Conservation (phyloP, 352 stramenopile genomes). For the Phytophthora rubi region DNA sequence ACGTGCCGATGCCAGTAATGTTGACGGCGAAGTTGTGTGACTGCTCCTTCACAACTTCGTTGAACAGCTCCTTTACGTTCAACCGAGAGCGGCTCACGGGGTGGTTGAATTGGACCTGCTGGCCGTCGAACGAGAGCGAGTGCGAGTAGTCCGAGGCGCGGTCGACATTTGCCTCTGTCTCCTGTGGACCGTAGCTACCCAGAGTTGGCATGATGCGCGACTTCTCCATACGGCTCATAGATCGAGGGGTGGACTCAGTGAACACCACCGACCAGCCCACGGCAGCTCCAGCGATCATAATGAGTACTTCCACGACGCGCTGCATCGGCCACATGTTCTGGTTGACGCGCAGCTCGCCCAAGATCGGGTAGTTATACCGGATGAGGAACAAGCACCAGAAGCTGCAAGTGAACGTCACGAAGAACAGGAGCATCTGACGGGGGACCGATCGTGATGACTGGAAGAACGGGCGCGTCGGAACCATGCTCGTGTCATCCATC, state of each 20-base stretch:
- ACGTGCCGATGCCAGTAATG: slow-evolving; percentile 81
- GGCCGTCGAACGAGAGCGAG: slow-evolving; percentile 79
- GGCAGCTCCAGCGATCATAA: slow-evolving; percentile 70
- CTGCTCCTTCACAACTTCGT: slow-evolving; percentile 84
- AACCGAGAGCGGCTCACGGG: slow-evolving; percentile 69
- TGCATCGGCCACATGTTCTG: slow-evolving; percentile 88
- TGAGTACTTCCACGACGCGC: slow-evolving; percentile 74
- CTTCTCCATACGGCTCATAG: slow-evolving; percentile 83
- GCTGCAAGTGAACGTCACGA: slow-evolving; percentile 79
- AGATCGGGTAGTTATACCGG: slow-evolving; percentile 71
- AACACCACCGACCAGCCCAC: slow-evolving; percentile 70
- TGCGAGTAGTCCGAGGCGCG: slow-evolving; percentile 70
- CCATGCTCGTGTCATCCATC: slow-evolving; percentile 83
- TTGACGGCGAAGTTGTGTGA: slow-evolving; percentile 86
- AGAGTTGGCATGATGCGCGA: slow-evolving; percentile 61
- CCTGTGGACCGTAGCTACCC: slow-evolving; percentile 30
- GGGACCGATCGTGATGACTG: slow-evolving; percentile 69
- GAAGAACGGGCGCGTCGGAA: slow-evolving; percentile 80
- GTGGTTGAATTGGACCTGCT: slow-evolving; percentile 82
- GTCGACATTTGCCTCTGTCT: slow-evolving; percentile 47
- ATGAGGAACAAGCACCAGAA: slow-evolving; percentile 79
- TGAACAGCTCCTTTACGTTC: slow-evolving; percentile 82
- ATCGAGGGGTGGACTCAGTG: slow-evolving; percentile 67
- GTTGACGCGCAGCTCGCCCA: slow-evolving; percentile 61
- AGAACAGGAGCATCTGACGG: slow-evolving; percentile 82